Base-by-base conservation (phyloP, 495 filamentous ascomycete species). In the Tuber magnatum region DNA sequence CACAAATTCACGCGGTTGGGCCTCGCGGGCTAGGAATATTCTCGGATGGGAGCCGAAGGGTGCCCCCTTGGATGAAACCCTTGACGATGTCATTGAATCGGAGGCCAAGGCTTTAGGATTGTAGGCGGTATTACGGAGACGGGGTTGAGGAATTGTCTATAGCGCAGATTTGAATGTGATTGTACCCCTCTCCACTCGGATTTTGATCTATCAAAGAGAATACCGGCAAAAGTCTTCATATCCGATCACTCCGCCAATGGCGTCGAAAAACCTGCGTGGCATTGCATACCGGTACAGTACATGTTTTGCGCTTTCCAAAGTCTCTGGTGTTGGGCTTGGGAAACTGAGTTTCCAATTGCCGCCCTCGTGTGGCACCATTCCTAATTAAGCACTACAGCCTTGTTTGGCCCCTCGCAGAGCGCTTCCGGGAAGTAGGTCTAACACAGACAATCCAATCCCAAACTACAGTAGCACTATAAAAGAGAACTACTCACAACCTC, bases 21-120 rank as follows among this genome's bases (percentile, higher is more conserved):
- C 80, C 12, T 76, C 78, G 46, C 71, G 80, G 32, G 80, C 80
- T 68, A 81, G 80, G 56, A 80, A 77, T 69, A 32, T 81, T 38
- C 61, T 81, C 44, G 80, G 80, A 32, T 82, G 80, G 80, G 71
- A 70, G 20, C 80, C 80, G 41, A 68, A 38, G 22, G 72, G 68
- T 32, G 38, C 39, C 32, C 8, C 77, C 20, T 20, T 81, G 56
- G 43, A 74, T 22, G 80, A 82, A 24, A 81, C 74, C 0, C 56
- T 82, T 7, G 80, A 81, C 42, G 77, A 22, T 10, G 20, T 73
- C 16, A 79, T 82, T 43, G 71, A 81, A 32, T 35, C n/a, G 32
- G 80, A 81, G 73, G 80, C 77, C n/a, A 82, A 77, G 38, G 35
- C 1, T 20, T 43, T 76, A 46, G 79, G 79, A 12, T 51, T 81